These are phyloP conservation scores for Rosa lucieae DNA, from an alignment of 306 rosid genomes.

Conservation along the genomic window DNA sequence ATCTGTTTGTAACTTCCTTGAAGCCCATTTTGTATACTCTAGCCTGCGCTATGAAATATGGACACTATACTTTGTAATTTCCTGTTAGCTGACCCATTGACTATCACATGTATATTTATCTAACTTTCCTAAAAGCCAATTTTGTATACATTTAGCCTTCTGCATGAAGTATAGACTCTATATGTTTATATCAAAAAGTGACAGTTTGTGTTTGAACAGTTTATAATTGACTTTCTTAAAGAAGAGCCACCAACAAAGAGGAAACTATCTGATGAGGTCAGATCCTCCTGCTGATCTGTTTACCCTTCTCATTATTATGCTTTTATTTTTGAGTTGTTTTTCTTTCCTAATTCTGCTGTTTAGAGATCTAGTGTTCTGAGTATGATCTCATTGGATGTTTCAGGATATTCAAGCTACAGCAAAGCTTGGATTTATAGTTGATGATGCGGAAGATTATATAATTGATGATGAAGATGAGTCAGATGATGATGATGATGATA, in stretches of 20 bases:
- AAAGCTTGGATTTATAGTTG: conserved; percentile 71
- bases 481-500: conserved; percentile 60
- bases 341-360: conserved; percentile 13
- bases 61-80: background rate
- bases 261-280: conserved; percentile 59
- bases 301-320: conserved; percentile 4
- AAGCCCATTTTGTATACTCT: background rate
- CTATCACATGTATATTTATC: background rate
- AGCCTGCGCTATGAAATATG: background rate
- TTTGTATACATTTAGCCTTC: background rate
- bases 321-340: background rate
- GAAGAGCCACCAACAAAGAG: conserved; percentile 42
- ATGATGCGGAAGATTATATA: conserved; percentile 46
- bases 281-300: conserved; percentile 24
- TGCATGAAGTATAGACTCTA: background rate
- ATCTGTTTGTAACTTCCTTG: background rate
- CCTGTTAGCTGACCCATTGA: background rate
- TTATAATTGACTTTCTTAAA: conserved; percentile 51
- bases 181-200: conserved; percentile 8
- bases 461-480: conserved; percentile 54
- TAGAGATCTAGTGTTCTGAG: conserved; percentile 22
- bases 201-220: conserved; percentile 52
- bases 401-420: conserved; percentile 58
- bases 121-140: background rate
- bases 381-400: conserved; percentile 22